These are phyloP conservation scores for Talaromyces verruculosus DNA, from an alignment of 2,329 filamentous ascomycete species.

Conservation along the genomic window DNA sequence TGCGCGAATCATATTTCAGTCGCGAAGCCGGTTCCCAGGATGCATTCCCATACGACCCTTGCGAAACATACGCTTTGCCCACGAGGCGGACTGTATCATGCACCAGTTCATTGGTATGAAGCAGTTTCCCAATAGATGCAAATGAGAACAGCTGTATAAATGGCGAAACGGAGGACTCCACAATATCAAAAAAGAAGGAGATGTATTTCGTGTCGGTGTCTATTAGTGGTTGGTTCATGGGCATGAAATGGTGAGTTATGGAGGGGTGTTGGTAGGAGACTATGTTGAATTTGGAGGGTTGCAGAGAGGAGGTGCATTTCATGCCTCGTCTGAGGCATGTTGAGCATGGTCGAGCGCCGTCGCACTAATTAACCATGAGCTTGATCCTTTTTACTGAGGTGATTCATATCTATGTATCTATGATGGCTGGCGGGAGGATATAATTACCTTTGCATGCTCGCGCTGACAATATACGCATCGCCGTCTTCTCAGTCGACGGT, in stretches of 20 bases:
- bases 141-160: background rate
- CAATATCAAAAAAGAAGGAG: background rate
- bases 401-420: background rate
- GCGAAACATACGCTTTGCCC: background rate
- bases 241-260: background rate
- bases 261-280: background rate
- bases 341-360: conserved; percentile 2
- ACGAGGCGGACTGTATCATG: background rate
- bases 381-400: no score
- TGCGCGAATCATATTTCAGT: background rate
- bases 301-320: background rate
- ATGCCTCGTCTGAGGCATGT: conserved; percentile 3
- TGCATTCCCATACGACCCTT: background rate
- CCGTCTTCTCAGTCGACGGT: background rate
- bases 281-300: conserved; percentile 4
- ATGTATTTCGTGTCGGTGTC: background rate
- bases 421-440: background rate
- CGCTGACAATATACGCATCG: conserved; percentile 1
- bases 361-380: background rate
- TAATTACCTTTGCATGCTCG: conserved; percentile 1
- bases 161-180: background rate
- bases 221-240: background rate
- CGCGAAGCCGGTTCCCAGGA: background rate
- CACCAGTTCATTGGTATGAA: background rate
- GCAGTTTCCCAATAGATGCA: background rate